These are phyloP conservation scores for Didymella lethalis DNA, from an alignment of 2,329 filamentous ascomycete species.

Conservation along the genomic window DNA sequence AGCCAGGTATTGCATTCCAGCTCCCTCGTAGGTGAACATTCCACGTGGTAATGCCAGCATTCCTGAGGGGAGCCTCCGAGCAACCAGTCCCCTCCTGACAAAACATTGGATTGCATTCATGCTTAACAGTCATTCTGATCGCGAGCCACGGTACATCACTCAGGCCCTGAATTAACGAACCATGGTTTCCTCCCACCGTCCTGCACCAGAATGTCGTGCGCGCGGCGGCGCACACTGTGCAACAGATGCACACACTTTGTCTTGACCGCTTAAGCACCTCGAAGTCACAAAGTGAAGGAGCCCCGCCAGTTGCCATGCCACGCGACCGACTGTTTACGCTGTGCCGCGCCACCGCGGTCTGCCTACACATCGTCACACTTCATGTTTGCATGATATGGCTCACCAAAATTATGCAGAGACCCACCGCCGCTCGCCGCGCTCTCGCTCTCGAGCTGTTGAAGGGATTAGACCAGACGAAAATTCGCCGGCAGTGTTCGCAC, in stretches of 20 bases:
- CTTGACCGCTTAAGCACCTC: background rate
- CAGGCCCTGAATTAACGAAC: background rate
- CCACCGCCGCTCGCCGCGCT: constrained; percentile 20
- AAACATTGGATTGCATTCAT: background rate
- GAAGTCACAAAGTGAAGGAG: constrained; percentile 5
- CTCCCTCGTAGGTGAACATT: background rate
- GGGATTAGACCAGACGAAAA: constrained; percentile 17
- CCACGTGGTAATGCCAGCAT: constrained; percentile 14
- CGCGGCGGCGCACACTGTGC: constrained; percentile 3
- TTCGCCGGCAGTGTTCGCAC: background rate
- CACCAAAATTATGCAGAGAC: constrained; percentile 25
- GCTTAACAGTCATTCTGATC: constrained; percentile 6
- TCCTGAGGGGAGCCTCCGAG: background rate
- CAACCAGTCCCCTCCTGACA: background rate
- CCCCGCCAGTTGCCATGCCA: constrained; percentile 17
- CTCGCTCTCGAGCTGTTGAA: constrained; percentile 26
- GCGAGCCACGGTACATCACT: constrained; percentile 6
- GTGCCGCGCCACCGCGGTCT: constrained; percentile 7
- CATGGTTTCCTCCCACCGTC: constrained; percentile 1
- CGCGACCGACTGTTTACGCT: constrained; percentile 17
- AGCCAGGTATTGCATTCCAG: constrained; percentile 11
- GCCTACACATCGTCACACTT: constrained; percentile 15
- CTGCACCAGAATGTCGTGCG: background rate
- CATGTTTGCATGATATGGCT: constrained; percentile 18
- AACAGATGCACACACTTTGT: background rate